Percentiles rank a stretch among this genome's conserved stretches.
Conservation (phyloP, 805 yeast genomes). For the Lipomyces yamadae region DNA sequence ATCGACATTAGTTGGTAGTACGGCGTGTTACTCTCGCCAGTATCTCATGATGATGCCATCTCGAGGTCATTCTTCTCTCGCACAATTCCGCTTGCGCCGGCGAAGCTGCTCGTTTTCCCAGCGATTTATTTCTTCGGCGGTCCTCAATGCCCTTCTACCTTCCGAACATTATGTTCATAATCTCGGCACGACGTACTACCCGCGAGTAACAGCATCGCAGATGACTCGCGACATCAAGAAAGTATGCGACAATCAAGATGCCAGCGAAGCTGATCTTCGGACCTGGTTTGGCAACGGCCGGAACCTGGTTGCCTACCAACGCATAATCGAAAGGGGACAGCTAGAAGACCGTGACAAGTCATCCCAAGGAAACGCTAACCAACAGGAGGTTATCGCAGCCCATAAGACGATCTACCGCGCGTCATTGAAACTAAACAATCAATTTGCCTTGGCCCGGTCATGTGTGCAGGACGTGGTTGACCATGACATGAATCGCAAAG, state of each 20-base stretch:
- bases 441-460: conserved; percentile 14
- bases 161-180: not conserved
- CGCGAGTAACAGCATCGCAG: conserved; percentile 6
- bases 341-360: conserved; percentile 15
- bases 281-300: conserved; percentile 26
- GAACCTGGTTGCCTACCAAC: conserved; percentile 17
- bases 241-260: not conserved
- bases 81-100: not conserved
- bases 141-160: not conserved
- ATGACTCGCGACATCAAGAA: conserved; percentile 10
- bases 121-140: not conserved
- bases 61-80: not conserved
- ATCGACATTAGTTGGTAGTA: not conserved
- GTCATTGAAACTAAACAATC: conserved; percentile 13
- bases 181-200: conserved; percentile 15
- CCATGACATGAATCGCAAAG: not conserved
- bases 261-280: conserved; percentile 8
- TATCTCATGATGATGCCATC: not conserved
- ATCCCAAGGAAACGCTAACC: not conserved
- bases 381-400: conserved; percentile 3
- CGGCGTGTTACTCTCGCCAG: not conserved
- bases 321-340: conserved; percentile 27
- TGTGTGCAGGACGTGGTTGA: conserved; percentile 10
- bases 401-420: not conserved
- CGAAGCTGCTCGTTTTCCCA: not conserved